These are phyloP conservation scores for Cetraspora pellucida DNA, from an alignment of 192 early-diverging fungal genomes.

Conservation along the genomic window DNA sequence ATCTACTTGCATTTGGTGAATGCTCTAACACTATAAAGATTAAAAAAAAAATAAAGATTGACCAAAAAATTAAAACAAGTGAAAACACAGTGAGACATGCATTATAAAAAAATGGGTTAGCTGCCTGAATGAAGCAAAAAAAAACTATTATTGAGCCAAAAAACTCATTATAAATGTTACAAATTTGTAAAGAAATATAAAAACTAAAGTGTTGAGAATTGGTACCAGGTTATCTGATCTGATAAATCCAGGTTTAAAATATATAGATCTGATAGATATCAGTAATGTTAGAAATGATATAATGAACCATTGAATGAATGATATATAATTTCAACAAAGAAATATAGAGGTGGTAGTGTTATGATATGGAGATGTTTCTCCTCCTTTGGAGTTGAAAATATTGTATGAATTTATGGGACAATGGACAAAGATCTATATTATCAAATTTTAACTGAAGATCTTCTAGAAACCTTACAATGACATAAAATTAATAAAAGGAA, in stretches of 20 bases:
- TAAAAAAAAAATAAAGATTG: no score
- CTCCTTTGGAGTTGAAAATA: constrained; percentile 30
- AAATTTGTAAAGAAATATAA: constrained; percentile 30
- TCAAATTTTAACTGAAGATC: constrained; percentile 18
- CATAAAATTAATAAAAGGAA: background rate
- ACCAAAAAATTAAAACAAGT: no score
- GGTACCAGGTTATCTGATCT: constrained; percentile 42
- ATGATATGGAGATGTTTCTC: constrained; percentile 44
- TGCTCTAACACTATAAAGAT: no score
- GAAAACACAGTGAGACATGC: no score
- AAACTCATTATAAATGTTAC: constrained; percentile 7
- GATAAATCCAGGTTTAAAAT: constrained; percentile 47
- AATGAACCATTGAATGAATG: constrained; percentile 2
- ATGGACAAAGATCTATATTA: constrained; percentile 29
- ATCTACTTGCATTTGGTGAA: no score
- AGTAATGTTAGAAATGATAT: constrained; percentile 33
- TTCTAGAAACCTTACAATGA: constrained; percentile 20
- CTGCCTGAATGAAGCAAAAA: background rate
- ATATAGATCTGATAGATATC: constrained; percentile 41
- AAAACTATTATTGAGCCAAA: constrained; percentile 17
- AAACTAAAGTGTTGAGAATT: constrained; percentile 44
- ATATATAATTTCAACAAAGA: constrained; percentile 35
- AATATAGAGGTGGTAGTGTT: constrained; percentile 38
- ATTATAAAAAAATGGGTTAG: no score
- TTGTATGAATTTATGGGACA: constrained; percentile 21